Evolutionary conservation across 805 yeast genomes (phyloP), one percentile per base, ranked within the genome.

Genomic region (Blastobotrys muscicola): DNA sequence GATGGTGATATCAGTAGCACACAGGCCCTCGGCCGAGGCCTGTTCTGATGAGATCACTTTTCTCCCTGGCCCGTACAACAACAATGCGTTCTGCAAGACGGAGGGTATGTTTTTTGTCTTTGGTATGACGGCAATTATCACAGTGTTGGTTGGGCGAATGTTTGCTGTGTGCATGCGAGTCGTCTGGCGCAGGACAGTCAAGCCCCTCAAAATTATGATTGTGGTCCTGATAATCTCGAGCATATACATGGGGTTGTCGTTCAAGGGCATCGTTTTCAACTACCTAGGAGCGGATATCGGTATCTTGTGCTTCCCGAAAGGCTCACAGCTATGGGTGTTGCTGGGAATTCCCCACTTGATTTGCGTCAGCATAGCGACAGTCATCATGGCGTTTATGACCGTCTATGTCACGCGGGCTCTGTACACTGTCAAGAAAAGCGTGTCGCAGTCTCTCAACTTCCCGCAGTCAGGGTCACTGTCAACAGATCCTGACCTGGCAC

Each of bases 91-190:
- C 23, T 43, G 46, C 35, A 36, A 36, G 36, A 38, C 42, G 2
- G 38, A 43, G 29, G 46, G 43, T 8, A 16, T 43, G 20, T 12
- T 43, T 8, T 29, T n/a, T 13, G 39, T 39, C 12, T 33, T 43
- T 23, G 46, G 46, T 4, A 16, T 15, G 16, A 42, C 31, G 11
- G 11, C 33, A 4, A 16, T 43, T 16, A 33, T 33, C 13, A n/a
- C 39, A 6, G 16, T 31, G 14, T 10, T 43, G 16, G 31, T 29
- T 5, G 16, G 26, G 4, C 33, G 46, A 23, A 33, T 43, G 8
- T 35, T 39, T 14, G 29, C 31, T 3, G 36, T 20, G 11, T 14
- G 31, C n/a, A 9, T 30, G 10, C 15, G 35, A 14, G 29, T 39
- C 2, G 41, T 39, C 6, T 20, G 16, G 16, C n/a, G 30, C 13